phyloP scores from a whole-genome alignment of 306 rosid species.

The Quercus robur region DNA sequence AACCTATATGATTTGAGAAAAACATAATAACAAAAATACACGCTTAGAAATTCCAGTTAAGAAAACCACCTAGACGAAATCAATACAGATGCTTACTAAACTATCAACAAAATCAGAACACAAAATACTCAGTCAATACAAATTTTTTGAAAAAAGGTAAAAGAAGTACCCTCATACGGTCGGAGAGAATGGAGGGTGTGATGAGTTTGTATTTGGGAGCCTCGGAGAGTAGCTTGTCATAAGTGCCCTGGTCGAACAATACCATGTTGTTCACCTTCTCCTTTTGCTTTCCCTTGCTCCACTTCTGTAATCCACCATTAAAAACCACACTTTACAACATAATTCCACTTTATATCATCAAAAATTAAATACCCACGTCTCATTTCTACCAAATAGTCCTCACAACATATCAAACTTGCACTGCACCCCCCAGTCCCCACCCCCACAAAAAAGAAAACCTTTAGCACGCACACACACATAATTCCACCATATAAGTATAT shows the following conservation, averaged over 20 bases:
- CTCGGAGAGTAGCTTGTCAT: conserved; percentile 58
- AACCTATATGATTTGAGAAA: background rate
- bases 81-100: background rate
- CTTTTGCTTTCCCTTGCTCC: conserved; percentile 81
- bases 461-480: too few relatives aligned
- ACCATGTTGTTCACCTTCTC: conserved; percentile 82
- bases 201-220: conserved; percentile 72
- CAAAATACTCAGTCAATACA: background rate
- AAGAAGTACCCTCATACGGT: conserved; percentile 54
- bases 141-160: background rate
- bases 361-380: too few relatives aligned
- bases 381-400: too few relatives aligned
- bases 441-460: background rate
- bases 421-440: too few relatives aligned
- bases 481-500: too few relatives aligned
- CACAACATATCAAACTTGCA: too few relatives aligned
- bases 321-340: too few relatives aligned
- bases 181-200: conserved; percentile 62
- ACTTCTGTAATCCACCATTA: conserved; percentile 44
- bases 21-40: background rate
- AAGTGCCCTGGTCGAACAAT: conserved; percentile 52
- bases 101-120: background rate
- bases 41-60: background rate
- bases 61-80: background rate
- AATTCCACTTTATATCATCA: too few relatives aligned